Evolutionary conservation across 495 filamentous ascomycete genomes (phyloP).

Genomic region (Glonium stellatum): DNA sequence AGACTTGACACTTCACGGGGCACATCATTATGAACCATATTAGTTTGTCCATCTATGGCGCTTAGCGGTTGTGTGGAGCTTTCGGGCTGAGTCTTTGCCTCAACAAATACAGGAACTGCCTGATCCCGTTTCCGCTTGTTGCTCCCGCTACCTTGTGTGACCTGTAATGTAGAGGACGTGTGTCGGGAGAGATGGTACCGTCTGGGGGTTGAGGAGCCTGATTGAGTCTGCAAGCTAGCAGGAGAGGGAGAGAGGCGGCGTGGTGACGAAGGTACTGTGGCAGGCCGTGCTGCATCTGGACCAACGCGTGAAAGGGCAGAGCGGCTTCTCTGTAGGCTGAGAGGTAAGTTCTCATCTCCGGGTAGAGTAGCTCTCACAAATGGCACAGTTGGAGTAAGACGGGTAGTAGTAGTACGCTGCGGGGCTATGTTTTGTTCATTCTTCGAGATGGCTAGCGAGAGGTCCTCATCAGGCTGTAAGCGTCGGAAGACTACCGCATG

Average conservation of each 20-base stretch:
- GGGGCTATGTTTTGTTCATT: background rate
- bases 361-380: background rate
- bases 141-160: background rate
- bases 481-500: background rate
- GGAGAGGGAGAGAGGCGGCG: background rate
- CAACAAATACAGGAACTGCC: background rate
- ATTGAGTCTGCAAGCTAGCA: background rate
- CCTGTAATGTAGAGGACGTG: background rate
- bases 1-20: background rate
- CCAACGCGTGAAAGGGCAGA: background rate
- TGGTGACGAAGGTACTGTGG: background rate
- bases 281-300: background rate
- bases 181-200: slow-evolving; percentile 5
- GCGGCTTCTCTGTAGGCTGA: background rate
- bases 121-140: background rate
- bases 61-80: background rate
- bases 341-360: slow-evolving; percentile 4
- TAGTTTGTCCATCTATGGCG: background rate
- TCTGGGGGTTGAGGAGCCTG: background rate
- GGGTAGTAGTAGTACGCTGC: background rate
- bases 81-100: background rate
- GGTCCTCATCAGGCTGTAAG: background rate
- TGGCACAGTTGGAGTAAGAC: background rate
- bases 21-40: background rate
- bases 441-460: background rate